Base-by-base conservation (phyloP, 345 rosid species). In the Litchi chinensis region DNA sequence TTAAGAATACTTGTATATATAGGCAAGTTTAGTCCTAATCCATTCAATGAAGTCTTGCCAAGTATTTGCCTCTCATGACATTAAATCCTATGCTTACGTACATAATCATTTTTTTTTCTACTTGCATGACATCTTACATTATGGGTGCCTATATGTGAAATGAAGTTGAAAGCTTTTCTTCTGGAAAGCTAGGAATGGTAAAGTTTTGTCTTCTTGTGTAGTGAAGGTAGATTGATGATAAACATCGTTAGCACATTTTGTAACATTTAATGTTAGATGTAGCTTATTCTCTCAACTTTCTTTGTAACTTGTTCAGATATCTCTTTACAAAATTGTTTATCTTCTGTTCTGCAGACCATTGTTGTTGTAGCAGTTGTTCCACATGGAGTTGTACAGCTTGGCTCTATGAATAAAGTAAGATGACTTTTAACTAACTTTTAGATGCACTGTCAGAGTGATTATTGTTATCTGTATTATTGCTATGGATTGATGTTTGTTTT, bases 351-450 rank as follows among this genome's bases (percentile, higher is more conserved):
- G 78, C 86, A 93, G 98, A 91, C 98, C 76, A 84, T 92, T 82
- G 88, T 85, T 76, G 91, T 91, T 65, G 87, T 91, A 52, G 90
- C 98, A 82, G 92, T 91, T 79, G 89, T 86, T 83, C 90, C 95
- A 11, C 85, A 83, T 85, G 98, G 97, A 83, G 97, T 95, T 79
- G 87, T 93, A 70, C 98, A 95, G 85, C 93, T 95, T 80, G 98
- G 97, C 79, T 93, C 98, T 68, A 83, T 88, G 70, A 81, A 75
- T 78, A 85, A 90, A 79, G 98, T 95, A 90, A 89, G 97, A 76
- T 32, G 50, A 77, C 41, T 78, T 83, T 71, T 69, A 19, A 3
- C 52, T 65, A 18, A 66, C 59, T 68, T 63, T 11, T 68, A 21
- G 21, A 19, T 80, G 32, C 68, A 75, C 64, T 80, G 2, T 81